Conservation (phyloP, 441 rosid genomes). For the Iberis amara region DNA sequence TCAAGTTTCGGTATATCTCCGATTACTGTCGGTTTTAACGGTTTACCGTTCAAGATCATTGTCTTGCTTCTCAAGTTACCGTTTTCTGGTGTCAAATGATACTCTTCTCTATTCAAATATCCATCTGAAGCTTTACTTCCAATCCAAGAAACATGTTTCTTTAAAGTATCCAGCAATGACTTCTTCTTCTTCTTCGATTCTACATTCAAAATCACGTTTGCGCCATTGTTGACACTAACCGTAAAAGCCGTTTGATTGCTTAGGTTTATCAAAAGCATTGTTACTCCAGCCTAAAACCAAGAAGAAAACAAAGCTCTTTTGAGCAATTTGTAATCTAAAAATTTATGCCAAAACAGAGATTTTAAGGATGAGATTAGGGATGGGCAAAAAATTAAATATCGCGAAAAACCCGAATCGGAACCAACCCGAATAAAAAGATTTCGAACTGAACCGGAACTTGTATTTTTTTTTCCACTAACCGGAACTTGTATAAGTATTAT, state of each 20-base stretch:
- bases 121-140: constrained; percentile 49
- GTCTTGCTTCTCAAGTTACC: constrained; percentile 59
- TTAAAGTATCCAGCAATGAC: constrained; percentile 41
- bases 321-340: neutral
- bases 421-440: too few species aligned
- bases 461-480: too few species aligned
- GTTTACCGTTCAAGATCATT: constrained; percentile 71
- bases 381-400: too few species aligned
- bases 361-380: too few species aligned
- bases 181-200: constrained; percentile 29
- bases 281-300: constrained; percentile 59
- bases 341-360: neutral
- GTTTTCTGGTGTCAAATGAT: constrained; percentile 72
- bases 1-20: constrained; percentile 61
- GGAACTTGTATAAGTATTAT: too few species aligned
- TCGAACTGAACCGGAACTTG: too few species aligned
- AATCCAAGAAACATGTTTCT: constrained; percentile 53
- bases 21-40: constrained; percentile 39
- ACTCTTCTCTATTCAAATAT: constrained; percentile 63
- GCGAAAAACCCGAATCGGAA: too few species aligned
- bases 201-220: constrained; percentile 29
- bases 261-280: constrained; percentile 73
- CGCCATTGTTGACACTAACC: constrained; percentile 42
- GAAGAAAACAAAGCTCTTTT: neutral
- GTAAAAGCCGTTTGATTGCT: constrained; percentile 59